A percentile compares a stretch with the other conserved stretches of the same genome.
These are phyloP conservation scores for Peterozyma xylosa DNA, from an alignment of 805 yeast genomes.

Conservation along the genomic window DNA sequence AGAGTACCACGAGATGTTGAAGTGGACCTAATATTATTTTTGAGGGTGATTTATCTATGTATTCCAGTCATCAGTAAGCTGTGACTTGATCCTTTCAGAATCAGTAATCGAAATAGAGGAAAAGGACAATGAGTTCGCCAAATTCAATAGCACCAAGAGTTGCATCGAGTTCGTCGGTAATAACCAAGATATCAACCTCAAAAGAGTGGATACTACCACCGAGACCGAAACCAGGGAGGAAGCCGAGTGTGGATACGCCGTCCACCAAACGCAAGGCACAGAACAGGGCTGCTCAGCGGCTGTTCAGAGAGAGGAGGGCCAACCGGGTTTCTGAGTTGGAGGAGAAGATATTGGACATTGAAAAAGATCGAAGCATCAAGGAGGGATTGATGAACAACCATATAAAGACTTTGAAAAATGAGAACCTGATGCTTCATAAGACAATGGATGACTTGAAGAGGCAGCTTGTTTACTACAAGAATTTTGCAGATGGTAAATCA, in stretches of 20 bases:
- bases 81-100: no score
- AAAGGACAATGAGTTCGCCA: background rate
- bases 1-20: no score
- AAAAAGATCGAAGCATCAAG: conserved; percentile 53
- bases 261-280: conserved; percentile 84
- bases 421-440: conserved; percentile 34
- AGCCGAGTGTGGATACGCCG: conserved; percentile 56
- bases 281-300: conserved; percentile 90
- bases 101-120: no score
- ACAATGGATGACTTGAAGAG: conserved; percentile 32
- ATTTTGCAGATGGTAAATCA: no score
- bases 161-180: conserved; percentile 6
- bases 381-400: conserved; percentile 49
- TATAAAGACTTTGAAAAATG: conserved; percentile 38
- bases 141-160: conserved; percentile 10
- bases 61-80: no score
- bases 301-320: conserved; percentile 83
- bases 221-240: conserved; percentile 51
- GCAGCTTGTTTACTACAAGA: background rate
- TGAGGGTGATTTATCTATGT: no score
- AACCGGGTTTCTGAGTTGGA: conserved; percentile 76
- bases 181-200: conserved; percentile 48
- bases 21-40: no score
- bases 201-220: conserved; percentile 58
- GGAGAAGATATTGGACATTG: conserved; percentile 56